Percentiles rank a stretch among this genome's conserved stretches.
phyloP scores from a whole-genome alignment of 2,329 filamentous ascomycete genomes.

The Didymosphaeria variabile region DNA sequence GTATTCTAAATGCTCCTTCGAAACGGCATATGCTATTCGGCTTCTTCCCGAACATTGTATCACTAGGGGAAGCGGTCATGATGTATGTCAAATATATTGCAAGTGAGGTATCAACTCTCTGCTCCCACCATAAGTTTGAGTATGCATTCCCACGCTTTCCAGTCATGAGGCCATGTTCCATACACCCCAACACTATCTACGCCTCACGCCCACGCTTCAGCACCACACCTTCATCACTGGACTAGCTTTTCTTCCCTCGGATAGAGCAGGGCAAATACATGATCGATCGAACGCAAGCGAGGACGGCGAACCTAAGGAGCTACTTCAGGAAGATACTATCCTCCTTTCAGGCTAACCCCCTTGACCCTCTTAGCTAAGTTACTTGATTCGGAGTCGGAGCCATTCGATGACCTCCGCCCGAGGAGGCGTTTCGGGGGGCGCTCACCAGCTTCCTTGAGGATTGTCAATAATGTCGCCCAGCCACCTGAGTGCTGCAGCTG shows the following conservation, averaged over 20 bases:
- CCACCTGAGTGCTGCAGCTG: constrained; percentile 86
- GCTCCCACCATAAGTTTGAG: background rate
- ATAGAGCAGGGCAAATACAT: background rate
- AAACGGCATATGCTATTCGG: background rate
- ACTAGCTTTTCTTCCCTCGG: background rate
- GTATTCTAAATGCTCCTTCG: background rate
- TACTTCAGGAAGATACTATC: constrained; percentile 28
- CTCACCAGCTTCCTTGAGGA: constrained; percentile 98
- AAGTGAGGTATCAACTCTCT: background rate
- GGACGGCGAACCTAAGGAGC: constrained; percentile 32
- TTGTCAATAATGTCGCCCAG: constrained; percentile 92
- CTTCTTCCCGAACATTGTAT: background rate
- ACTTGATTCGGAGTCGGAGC: constrained; percentile 63
- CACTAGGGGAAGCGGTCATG: background rate
- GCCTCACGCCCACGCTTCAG: background rate
- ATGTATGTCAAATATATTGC: background rate
- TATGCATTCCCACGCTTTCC: background rate
- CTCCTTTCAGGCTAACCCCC: constrained; percentile 64
- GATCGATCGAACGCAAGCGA: constrained; percentile 27
- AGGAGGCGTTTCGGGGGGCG: constrained; percentile 77
- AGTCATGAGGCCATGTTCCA: constrained; percentile 9
- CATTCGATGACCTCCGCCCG: constrained; percentile 38
- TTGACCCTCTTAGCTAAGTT: constrained; percentile 72
- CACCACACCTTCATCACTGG: background rate
- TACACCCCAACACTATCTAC: background rate